Evolutionary conservation across 2,329 filamentous ascomycete genomes (phyloP).

Genomic region (Corniculantispora saksenae): DNA sequence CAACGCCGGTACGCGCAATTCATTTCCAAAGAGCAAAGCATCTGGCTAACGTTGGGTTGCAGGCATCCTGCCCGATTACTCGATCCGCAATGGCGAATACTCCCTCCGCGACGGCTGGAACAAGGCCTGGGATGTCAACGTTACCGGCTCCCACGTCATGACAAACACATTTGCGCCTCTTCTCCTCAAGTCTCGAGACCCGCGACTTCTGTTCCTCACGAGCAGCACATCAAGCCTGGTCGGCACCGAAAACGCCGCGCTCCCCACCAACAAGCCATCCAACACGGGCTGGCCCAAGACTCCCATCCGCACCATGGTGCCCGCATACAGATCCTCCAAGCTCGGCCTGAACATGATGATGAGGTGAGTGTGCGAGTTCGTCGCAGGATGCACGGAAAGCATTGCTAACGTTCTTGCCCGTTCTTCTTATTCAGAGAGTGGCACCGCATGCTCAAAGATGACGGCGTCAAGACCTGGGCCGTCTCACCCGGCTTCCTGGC

Average conservation of each 20-base stretch:
- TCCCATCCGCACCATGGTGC: conserved; percentile 15
- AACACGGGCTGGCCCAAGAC: conserved; percentile 44
- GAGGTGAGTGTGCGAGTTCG: too few species aligned
- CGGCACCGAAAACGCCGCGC: conserved; percentile 24
- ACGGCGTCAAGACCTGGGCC: conserved; percentile 43
- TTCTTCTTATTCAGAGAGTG: conserved; percentile 33
- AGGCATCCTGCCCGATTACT: conserved; percentile 43
- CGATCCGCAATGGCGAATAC: conserved; percentile 26
- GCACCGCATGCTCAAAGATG: conserved; percentile 38
- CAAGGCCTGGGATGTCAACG: conserved; percentile 48
- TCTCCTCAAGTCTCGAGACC: conserved; percentile 41
- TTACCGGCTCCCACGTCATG: conserved; percentile 44
- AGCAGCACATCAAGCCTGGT: conserved; percentile 40
- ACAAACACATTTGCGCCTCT: conserved; percentile 45
- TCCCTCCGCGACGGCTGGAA: conserved; percentile 42
- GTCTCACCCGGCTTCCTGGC: conserved; percentile 44
- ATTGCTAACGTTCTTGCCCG: background rate
- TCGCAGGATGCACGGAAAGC: too few species aligned
- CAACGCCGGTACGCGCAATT: conserved; percentile 31
- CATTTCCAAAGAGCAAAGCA: background rate
- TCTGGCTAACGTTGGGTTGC: too few species aligned
- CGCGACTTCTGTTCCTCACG: conserved; percentile 50
- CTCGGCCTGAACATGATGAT: conserved; percentile 51
- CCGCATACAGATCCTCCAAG: conserved; percentile 43
- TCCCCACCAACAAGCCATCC: conserved; percentile 19